A percentile compares a stretch with the other conserved stretches of the same genome.
These are phyloP conservation scores for Prunus padus DNA, from an alignment of 306 rosid genomes.

Conservation along the genomic window DNA sequence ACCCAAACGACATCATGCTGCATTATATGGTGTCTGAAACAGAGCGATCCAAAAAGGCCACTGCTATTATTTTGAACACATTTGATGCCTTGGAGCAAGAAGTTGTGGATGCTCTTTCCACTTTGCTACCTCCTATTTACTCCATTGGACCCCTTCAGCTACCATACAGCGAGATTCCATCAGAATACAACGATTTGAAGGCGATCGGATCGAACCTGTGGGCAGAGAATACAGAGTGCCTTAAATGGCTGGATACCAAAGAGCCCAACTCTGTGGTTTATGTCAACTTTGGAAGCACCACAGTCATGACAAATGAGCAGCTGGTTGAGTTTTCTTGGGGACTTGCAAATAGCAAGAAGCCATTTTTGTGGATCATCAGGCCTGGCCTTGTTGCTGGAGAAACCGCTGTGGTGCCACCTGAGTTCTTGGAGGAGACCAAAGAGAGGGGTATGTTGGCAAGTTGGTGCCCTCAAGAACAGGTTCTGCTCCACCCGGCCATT, in stretches of 20 bases:
- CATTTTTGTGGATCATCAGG: constrained; percentile 58
- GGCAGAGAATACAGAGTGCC: constrained; percentile 55
- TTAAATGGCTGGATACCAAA: constrained; percentile 54
- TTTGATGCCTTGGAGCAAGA: constrained; percentile 50
- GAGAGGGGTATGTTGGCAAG: constrained; percentile 36
- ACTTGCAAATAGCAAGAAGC: constrained; percentile 46
- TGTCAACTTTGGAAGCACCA: constrained; percentile 70
- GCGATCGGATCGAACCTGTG: constrained; percentile 59
- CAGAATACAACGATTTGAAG: background rate
- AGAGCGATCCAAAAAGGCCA: constrained; percentile 34
- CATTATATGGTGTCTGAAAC: background rate
- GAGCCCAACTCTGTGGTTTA: constrained; percentile 50
- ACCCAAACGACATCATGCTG: constrained; percentile 44
- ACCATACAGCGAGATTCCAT: constrained; percentile 18
- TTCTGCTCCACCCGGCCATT: constrained; percentile 44
- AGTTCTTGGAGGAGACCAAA: constrained; percentile 36
- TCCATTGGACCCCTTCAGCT: constrained; percentile 59
- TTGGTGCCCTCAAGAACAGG: constrained; percentile 69
- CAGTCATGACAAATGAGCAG: constrained; percentile 54
- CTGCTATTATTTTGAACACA: constrained; percentile 57
- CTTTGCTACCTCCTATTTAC: constrained; percentile 43
- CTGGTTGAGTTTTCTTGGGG: constrained; percentile 74
- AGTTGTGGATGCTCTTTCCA: constrained; percentile 32
- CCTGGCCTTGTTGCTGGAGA: constrained; percentile 45
- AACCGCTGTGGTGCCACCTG: constrained; percentile 32